Percentiles rank a stretch among this genome's conserved stretches.
Conservation (phyloP, 768 basidiomycete species). For the Termitomyces sp. region DNA sequence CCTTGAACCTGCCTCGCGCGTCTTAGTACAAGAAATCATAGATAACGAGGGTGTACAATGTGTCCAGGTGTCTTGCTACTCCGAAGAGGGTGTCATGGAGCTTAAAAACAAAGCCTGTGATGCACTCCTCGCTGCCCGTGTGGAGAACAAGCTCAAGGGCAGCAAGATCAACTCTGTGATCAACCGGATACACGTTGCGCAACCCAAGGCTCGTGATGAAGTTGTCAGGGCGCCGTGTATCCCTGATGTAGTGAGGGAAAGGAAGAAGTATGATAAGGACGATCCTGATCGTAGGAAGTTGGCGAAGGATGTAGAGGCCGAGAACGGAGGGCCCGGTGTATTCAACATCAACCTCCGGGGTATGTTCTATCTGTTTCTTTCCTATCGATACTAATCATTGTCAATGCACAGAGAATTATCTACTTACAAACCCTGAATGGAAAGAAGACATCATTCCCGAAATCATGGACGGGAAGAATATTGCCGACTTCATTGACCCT, state of each 20-base stretch:
- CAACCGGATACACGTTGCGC: constrained; percentile 94
- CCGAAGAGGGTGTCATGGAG: constrained; percentile 97
- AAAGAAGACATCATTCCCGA: constrained; percentile 98
- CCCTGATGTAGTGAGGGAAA: constrained; percentile 74
- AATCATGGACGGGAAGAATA: constrained; percentile 97
- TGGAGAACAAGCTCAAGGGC: constrained; percentile 91
- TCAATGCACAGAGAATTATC: constrained; percentile 68
- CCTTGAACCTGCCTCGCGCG: constrained; percentile 66
- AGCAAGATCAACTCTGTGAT: constrained; percentile 88
- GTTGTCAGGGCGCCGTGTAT: constrained; percentile 84
- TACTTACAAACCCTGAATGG: constrained; percentile 88
- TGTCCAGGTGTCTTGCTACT: constrained; percentile 89
- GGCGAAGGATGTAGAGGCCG: constrained; percentile 78
- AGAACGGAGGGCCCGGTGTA: constrained; percentile 86
- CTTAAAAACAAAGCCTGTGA: constrained; percentile 96
- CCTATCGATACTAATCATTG: neutral
- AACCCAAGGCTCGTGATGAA: constrained; percentile 89
- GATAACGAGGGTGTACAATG: constrained; percentile 62
- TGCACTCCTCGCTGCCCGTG: constrained; percentile 88
- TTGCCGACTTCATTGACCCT: constrained; percentile 97
- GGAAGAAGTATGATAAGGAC: constrained; percentile 79
- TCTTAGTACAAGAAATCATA: constrained; percentile 86
- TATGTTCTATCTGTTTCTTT: constrained; percentile 32
- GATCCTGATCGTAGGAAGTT: constrained; percentile 75
- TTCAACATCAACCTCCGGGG: constrained; percentile 89